These are phyloP conservation scores for Globisporangium middletonii DNA, from an alignment of 352 stramenopile genomes.

Conservation along the genomic window DNA sequence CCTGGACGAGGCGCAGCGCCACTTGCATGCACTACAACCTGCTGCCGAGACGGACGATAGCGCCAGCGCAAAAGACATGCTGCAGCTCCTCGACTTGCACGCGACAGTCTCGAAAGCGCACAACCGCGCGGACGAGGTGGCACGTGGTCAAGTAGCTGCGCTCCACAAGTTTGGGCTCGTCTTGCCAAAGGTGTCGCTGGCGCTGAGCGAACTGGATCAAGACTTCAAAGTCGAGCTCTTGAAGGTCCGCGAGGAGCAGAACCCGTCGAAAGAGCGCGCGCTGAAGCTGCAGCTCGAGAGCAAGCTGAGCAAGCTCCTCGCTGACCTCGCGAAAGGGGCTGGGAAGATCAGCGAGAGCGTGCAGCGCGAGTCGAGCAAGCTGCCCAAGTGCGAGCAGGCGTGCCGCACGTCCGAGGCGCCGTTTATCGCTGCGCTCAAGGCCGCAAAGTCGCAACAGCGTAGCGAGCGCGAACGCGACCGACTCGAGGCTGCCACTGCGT, in stretches of 20 bases:
- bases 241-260: constrained; percentile 45
- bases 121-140: constrained; percentile 46
- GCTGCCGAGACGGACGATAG: neutral
- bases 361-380: constrained; percentile 14
- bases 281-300: constrained; percentile 34
- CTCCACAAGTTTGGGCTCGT: constrained; percentile 39
- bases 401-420: constrained; percentile 9
- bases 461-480: neutral
- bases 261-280: constrained; percentile 41
- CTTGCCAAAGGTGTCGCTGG: constrained; percentile 29
- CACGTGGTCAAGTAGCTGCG: constrained; percentile 19
- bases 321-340: constrained; percentile 16
- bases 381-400: constrained; percentile 21
- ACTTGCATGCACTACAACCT: constrained; percentile 13
- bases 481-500: constrained; percentile 1
- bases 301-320: constrained; percentile 19
- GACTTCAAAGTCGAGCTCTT: constrained; percentile 38
- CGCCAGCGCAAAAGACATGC: constrained; percentile 7
- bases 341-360: constrained; percentile 7
- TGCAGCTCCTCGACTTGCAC: constrained; percentile 30
- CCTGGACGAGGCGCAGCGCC: constrained; percentile 31
- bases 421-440: constrained; percentile 13
- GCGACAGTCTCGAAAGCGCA: constrained; percentile 34
- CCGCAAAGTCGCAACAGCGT: constrained; percentile 20
- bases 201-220: constrained; percentile 33